Evolutionary conservation across 192 early-diverging fungal species (phyloP), one percentile per base, ranked within the genome.

Genomic region (Radiomyces spectabilis): DNA sequence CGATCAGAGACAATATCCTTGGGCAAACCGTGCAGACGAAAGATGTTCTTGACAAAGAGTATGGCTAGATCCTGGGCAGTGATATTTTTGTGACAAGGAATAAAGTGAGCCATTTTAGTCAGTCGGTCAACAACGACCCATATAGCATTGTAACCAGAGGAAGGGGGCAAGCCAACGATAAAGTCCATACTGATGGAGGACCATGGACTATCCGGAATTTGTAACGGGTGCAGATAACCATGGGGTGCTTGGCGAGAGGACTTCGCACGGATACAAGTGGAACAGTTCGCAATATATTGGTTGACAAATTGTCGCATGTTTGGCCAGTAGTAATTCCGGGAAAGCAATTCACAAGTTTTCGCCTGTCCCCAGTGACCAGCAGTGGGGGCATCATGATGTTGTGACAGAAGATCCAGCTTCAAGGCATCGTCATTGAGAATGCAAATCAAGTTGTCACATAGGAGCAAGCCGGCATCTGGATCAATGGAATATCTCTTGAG

Each of bases 171-270:
- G 7, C 49, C 44, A 5, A 41, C 46, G 26, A 76, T 71, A 35
- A 74, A 77, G 41, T 76, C 76, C 34, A 79, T 62, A 1, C 50
- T 59, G 32, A 78, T 74, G 1, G 69, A 64, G 9, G 48, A 13
- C 65, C 72, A 78, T 0, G 64, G 71, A 5, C 21, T 7, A 5
- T 10, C 37, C 0, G 76, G 49, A 10, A 75, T 57, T 1, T 53
- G 39, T 2, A 74, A 35, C 0, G 71, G 44, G 38, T 59, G 35
- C 5, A 73, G 61, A 1, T 48, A 25, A 12, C 71, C 76, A 41
- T 69, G 63, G 0, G 75, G 74, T 21, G 40, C 37, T 30, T 69
- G 72, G 4, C 42, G 35, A 18, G 16, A 41, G 1, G 57, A 13
- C 48, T 78, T 78, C 33, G 34, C 41, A 1, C 56, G 38, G 9